These are phyloP conservation scores for Colletotrichum limetticola DNA, from an alignment of 2,329 filamentous ascomycete genomes.

Conservation along the genomic window DNA sequence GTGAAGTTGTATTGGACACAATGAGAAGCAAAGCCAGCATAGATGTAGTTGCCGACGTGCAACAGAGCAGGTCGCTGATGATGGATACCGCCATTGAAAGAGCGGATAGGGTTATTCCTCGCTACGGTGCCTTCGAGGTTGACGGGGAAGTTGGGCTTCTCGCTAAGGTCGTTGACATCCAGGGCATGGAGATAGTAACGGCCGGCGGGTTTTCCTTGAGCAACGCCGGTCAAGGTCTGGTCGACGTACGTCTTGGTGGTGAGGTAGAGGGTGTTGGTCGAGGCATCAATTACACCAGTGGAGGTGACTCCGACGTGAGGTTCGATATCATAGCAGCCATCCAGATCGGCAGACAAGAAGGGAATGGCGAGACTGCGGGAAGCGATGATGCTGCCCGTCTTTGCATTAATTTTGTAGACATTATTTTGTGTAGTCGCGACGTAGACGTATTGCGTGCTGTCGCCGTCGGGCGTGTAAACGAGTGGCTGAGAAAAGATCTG, in stretches of 20 bases:
- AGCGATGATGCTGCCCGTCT: constrained; percentile 62
- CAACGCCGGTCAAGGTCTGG: constrained; percentile 41
- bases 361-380: constrained; percentile 60
- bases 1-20: constrained; percentile 68
- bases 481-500: constrained; percentile 64
- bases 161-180: constrained; percentile 49
- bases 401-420: constrained; percentile 65
- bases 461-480: constrained; percentile 58
- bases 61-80: constrained; percentile 62
- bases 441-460: constrained; percentile 63
- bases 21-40: constrained; percentile 64
- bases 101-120: constrained; percentile 58
- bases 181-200: constrained; percentile 51
- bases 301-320: constrained; percentile 58
- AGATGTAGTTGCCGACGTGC: constrained; percentile 57
- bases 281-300: constrained; percentile 58
- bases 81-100: constrained; percentile 63
- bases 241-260: constrained; percentile 55
- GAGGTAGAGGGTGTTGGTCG: constrained; percentile 55
- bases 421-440: constrained; percentile 68
- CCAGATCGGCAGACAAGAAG: constrained; percentile 59
- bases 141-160: constrained; percentile 57
- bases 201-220: constrained; percentile 47
- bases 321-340: constrained; percentile 59
- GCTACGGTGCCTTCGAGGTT: constrained; percentile 57